These are phyloP conservation scores for Letharia columbiana DNA, from an alignment of 495 filamentous ascomycete species.

Conservation along the genomic window DNA sequence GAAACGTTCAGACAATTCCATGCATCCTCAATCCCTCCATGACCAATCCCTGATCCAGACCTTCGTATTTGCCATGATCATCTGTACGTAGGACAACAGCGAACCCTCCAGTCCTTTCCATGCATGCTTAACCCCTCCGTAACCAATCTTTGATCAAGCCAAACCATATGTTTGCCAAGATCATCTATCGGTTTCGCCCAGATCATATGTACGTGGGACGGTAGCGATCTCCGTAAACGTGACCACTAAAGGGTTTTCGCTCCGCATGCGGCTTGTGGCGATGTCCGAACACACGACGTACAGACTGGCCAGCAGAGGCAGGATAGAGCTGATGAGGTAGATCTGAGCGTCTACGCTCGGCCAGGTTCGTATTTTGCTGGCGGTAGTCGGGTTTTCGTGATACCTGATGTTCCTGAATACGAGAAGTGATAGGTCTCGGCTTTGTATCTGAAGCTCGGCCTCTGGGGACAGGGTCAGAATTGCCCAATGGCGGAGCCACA, in stretches of 20 bases:
- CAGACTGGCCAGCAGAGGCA: background rate
- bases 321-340: background rate
- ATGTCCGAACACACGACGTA: background rate
- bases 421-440: slow-evolving; percentile 14
- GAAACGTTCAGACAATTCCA: background rate
- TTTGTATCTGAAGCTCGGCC: background rate
- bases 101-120: background rate
- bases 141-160: background rate
- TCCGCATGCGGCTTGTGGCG: background rate
- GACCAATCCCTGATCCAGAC: background rate
- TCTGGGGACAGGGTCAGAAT: slow-evolving; percentile 17
- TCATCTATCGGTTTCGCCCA: background rate
- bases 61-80: background rate
- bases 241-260: background rate
- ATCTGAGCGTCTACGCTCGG: background rate
- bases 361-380: slow-evolving; percentile 1
- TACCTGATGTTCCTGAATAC: slow-evolving; percentile 26
- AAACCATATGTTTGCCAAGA: background rate
- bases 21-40: background rate
- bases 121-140: background rate
- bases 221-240: slow-evolving; percentile 4
- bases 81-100: slow-evolving; percentile 5
- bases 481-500: slow-evolving; percentile 13
- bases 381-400: slow-evolving; percentile 26
- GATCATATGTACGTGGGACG: slow-evolving; percentile 3